Conservation (phyloP, 805 yeast species). For the Naumovozyma castellii region DNA sequence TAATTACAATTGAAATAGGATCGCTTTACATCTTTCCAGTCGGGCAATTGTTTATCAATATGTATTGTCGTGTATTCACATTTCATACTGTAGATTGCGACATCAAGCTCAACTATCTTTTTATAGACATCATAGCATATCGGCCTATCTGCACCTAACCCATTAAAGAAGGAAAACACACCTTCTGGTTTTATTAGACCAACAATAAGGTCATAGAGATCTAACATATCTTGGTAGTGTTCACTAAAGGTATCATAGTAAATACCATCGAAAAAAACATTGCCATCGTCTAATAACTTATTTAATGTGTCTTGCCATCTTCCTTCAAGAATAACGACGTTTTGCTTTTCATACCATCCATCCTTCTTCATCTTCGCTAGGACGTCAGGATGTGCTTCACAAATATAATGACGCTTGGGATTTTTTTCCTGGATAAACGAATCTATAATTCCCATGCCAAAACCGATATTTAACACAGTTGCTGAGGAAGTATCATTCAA, state of each 20-base stretch:
- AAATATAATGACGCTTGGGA: conserved; percentile 62
- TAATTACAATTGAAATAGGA: conserved; percentile 28
- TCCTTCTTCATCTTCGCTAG: conserved; percentile 52
- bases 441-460: conserved; percentile 96
- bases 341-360: conserved; percentile 74
- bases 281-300: conserved; percentile 47
- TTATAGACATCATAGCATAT: conserved; percentile 77
- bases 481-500: conserved; percentile 26
- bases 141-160: conserved; percentile 72
- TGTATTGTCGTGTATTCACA: conserved; percentile 39
- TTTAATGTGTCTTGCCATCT: conserved; percentile 85
- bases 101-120: conserved; percentile 69
- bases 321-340: conserved; percentile 74
- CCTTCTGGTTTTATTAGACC: conserved; percentile 80
- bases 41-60: conserved; percentile 17
- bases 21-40: conserved; percentile 29
- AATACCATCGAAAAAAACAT: conserved; percentile 74
- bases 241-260: conserved; percentile 93
- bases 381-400: conserved; percentile 94
- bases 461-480: conserved; percentile 74
- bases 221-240: conserved; percentile 81
- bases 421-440: conserved; percentile 48
- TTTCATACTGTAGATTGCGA: conserved; percentile 65
- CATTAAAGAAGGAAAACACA: conserved; percentile 83
- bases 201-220: conserved; percentile 69